Percentiles rank a stretch among this genome's conserved stretches.
phyloP scores from a whole-genome alignment of 257 asterid species.

The Catharanthus roseus region DNA sequence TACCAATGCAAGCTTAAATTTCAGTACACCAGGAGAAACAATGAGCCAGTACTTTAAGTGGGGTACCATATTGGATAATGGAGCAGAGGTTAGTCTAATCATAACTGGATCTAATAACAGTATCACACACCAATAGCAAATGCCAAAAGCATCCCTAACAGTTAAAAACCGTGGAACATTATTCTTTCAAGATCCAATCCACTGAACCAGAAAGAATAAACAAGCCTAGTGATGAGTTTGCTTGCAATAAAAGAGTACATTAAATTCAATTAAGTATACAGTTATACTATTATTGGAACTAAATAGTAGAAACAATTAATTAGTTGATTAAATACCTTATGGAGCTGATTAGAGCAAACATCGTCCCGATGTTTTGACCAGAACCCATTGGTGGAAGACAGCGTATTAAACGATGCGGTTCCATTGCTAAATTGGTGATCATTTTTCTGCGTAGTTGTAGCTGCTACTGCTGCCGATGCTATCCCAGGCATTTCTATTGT shows the following conservation, averaged over 20 bases:
- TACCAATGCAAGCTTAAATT: not conserved
- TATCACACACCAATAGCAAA: not conserved
- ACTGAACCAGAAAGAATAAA: not conserved
- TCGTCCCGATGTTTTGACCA: constrained; percentile 76
- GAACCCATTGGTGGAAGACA: constrained; percentile 54
- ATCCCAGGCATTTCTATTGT: constrained; percentile 73
- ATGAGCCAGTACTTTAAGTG: not conserved
- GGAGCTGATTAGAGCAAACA: constrained; percentile 67
- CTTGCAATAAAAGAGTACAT: not conserved
- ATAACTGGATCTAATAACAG: not conserved
- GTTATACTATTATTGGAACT: not conserved
- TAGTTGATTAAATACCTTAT: constrained; percentile 52
- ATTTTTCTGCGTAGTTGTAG: constrained; percentile 30
- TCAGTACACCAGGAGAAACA: not conserved
- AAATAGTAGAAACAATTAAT: not conserved
- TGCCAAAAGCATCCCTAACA: no score
- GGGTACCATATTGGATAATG: not conserved
- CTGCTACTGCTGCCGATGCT: constrained; percentile 23
- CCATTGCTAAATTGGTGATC: constrained; percentile 35
- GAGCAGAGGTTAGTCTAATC: not conserved
- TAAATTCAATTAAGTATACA: not conserved
- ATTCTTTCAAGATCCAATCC: constrained; percentile 2
- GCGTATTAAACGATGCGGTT: constrained; percentile 32
- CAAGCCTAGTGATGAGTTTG: not conserved
- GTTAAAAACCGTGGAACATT: constrained; percentile 1